phyloP scores from a whole-genome alignment of 192 early-diverging fungal genomes.

The Chytriomyces confervae region DNA sequence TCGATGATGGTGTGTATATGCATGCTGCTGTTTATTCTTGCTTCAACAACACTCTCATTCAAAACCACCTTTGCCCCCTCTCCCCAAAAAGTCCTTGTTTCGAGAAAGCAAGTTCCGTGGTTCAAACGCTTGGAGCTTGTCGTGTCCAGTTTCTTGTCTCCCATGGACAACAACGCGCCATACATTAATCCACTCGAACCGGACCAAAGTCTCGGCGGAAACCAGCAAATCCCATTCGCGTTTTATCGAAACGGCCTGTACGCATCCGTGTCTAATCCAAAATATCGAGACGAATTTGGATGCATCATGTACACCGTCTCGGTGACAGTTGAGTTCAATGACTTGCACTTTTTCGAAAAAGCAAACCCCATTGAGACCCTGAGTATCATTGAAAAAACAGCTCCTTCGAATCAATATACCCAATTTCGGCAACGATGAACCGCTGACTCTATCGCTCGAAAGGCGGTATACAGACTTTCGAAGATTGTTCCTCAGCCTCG shows the following conservation, averaged over 20 bases:
- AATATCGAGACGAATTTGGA: neutral
- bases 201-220: neutral
- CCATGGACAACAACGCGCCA: neutral
- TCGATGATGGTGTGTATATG: neutral
- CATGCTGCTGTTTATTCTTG: neutral
- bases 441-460: neutral
- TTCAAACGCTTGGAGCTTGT: neutral
- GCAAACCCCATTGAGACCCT: neutral
- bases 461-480: conserved; percentile 27
- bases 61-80: too few relatives aligned
- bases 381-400: neutral
- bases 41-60: neutral
- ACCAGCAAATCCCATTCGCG: conserved; percentile 9
- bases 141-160: neutral
- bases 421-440: conserved; percentile 15
- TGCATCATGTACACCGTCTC: conserved; percentile 18
- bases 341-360: neutral
- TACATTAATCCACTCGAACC: neutral
- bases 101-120: neutral
- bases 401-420: conserved; percentile 31
- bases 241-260: conserved; percentile 27
- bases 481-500: neutral
- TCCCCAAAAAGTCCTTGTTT: neutral
- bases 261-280: conserved; percentile 2
- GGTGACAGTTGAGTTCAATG: neutral